Conservation (phyloP, 1,284 basidiomycete genomes). For the Hypsizygus ulmarius region DNA sequence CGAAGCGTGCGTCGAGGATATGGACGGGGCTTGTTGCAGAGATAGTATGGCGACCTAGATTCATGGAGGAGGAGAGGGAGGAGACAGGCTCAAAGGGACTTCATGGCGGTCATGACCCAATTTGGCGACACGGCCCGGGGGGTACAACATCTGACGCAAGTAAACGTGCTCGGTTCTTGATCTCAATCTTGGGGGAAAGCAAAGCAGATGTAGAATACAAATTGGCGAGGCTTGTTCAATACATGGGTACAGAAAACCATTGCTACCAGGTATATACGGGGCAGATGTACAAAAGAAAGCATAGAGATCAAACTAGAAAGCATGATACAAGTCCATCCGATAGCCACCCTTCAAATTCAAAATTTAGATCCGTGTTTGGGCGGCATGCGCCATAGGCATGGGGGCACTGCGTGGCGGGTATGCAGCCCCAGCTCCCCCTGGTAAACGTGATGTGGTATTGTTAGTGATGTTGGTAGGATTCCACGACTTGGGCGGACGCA, state of each 20-base stretch:
- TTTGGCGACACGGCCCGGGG: conserved; percentile 15
- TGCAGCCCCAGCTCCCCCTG: conserved; percentile 6
- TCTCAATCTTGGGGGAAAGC: not conserved
- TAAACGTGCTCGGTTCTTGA: not conserved
- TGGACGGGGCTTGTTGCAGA: conserved; percentile 75
- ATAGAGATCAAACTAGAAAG: conserved; percentile 7
- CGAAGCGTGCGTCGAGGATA: conserved; percentile 77
- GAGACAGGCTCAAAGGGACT: conserved; percentile 12
- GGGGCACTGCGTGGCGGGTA: conserved; percentile 7
- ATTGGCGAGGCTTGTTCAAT: conserved; percentile 5
- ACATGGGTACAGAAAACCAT: conserved; percentile 13
- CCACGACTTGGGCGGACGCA: conserved; percentile 75
- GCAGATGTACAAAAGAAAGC: conserved; percentile 12
- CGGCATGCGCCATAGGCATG: conserved; percentile 6
- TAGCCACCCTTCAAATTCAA: conserved; percentile 12
- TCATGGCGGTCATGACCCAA: conserved; percentile 20
- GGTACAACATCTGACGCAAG: conserved; percentile 10
- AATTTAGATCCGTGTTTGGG: conserved; percentile 7
- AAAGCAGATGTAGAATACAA: too few relatives aligned
- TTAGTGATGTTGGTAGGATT: conserved; percentile 54
- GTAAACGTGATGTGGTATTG: conserved; percentile 21
- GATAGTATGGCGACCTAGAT: conserved; percentile 86
- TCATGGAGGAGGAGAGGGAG: conserved; percentile 52
- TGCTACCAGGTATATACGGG: conserved; percentile 4
- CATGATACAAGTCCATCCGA: conserved; percentile 5